Percentiles rank a stretch among this genome's conserved stretches.
phyloP scores from a whole-genome alignment of 306 rosid species.

The Citrullus amarus region DNA sequence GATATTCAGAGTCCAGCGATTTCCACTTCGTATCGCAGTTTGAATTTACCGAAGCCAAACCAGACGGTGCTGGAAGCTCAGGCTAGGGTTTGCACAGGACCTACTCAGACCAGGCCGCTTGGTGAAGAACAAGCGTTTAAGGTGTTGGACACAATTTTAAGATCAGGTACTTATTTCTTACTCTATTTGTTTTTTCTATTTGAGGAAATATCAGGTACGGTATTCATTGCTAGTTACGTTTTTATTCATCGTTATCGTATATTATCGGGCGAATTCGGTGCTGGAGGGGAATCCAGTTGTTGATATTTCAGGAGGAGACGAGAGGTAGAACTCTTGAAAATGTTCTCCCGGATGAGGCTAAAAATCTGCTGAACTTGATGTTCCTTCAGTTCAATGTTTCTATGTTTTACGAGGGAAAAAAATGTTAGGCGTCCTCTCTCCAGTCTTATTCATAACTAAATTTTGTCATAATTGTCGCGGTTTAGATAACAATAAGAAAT shows the following conservation, averaged over 20 bases:
- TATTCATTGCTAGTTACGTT: not conserved
- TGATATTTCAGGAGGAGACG: not conserved
- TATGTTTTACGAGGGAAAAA: not conserved
- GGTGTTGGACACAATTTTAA: constrained; percentile 72
- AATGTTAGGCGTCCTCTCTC: not conserved
- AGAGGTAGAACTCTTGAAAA: not conserved
- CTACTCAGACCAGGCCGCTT: constrained; percentile 77
- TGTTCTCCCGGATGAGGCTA: not conserved
- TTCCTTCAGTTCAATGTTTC: not conserved
- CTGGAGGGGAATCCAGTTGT: not conserved
- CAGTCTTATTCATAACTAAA: not conserved
- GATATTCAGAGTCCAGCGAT: constrained; percentile 53
- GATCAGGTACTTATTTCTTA: constrained; percentile 43
- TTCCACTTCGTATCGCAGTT: constrained; percentile 61
- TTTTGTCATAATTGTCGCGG: not conserved
- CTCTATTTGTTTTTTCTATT: not conserved
- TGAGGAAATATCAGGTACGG: not conserved
- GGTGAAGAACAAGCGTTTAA: constrained; percentile 66
- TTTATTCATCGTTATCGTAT: not conserved
- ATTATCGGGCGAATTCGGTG: not conserved
- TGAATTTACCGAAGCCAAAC: constrained; percentile 48
- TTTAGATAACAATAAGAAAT: not conserved
- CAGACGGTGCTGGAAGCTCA: constrained; percentile 83
- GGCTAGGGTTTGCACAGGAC: constrained; percentile 91
- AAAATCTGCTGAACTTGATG: not conserved